Evolutionary conservation across 192 early-diverging fungal genomes (phyloP), one percentile per base, ranked within the genome.

Genomic region (Coemansia sp.): DNA sequence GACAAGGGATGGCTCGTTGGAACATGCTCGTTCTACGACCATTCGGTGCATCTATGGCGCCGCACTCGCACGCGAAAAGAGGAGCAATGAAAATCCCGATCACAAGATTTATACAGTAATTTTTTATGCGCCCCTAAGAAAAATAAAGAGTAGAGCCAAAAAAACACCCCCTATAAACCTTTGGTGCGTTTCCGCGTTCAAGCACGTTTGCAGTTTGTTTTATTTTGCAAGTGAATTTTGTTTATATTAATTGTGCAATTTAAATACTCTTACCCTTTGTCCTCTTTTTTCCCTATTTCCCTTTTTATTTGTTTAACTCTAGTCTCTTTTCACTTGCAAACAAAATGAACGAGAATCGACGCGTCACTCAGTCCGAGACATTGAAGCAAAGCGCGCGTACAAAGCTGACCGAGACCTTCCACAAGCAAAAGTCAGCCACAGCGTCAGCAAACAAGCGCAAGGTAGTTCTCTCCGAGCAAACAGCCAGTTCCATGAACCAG

Each of bases 21-120:
- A 10, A 89, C 87, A 31, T 92, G 90, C 68, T 93, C 92, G 7
- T 93, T 93, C 63, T 93, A 93, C 67, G 90, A 93, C 75, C 92
- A 91, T 66, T 48, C 83, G 16, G 73, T 89, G 7, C 89, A 91
- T 64, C 64, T 93, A 1, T 93, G 92, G 92, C 72, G 72, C 61
- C 25, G 51, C 30, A 52, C 58, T 1, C 4, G 42, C 7, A 56
- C n/a, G 7, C 31, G 32, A 55, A 40, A 14, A 55, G 33, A 20
- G n/a, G 33, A 29, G 32, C 12, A 55, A 12, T 16, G 14, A 12
- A 2, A 40, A 42, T 40, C 36, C n/a, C 29, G 32, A 64, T 64
- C 62, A 64, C 31, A 48, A 36, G 22, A 42, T 40, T 59, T 42
- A 4, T 28, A n/a, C 3, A 22, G 5, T 6, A 25, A 6, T 52